These are phyloP conservation scores for Ambrosia trifida DNA, from an alignment of 129 eudicot species.

Conservation along the genomic window DNA sequence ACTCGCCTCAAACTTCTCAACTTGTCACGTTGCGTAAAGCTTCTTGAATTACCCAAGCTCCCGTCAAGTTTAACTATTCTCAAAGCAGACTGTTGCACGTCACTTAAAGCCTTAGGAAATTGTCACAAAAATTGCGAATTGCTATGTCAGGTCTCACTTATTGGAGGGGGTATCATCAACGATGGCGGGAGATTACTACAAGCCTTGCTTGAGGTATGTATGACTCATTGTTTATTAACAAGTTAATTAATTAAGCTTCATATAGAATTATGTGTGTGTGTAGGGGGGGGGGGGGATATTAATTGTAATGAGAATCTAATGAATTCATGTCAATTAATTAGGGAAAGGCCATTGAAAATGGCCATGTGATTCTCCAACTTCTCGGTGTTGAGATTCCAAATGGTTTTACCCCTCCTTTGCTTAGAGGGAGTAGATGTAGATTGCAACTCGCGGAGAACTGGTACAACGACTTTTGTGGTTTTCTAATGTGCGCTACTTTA, in stretches of 20 bases:
- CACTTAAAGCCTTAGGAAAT: not conserved
- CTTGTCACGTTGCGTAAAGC: not conserved
- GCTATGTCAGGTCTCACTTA: not conserved
- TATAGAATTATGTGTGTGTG: too few relatives aligned
- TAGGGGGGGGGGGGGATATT: not conserved
- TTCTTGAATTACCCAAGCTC: constrained; percentile 3
- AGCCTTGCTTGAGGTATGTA: constrained; percentile 7
- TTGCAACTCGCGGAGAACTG: not conserved
- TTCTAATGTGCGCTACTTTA: not conserved
- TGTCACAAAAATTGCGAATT: not conserved
- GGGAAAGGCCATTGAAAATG: too few relatives aligned
- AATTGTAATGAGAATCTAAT: not conserved
- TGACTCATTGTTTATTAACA: not conserved
- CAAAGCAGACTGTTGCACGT: not conserved
- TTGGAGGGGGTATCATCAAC: not conserved
- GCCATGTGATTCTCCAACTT: too few relatives aligned
- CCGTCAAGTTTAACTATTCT: not conserved
- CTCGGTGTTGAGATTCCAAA: too few relatives aligned
- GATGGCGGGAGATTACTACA: not conserved
- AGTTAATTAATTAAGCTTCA: not conserved
- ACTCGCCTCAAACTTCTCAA: too few relatives aligned
- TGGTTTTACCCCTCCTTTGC: too few relatives aligned
- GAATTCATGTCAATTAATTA: too few relatives aligned
- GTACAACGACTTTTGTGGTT: not conserved
- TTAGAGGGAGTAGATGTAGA: not conserved